Evolutionary conservation across 306 rosid species (phyloP), one percentile per base, ranked within the genome.

Genomic region (Gynostemma pentaphyllum): DNA sequence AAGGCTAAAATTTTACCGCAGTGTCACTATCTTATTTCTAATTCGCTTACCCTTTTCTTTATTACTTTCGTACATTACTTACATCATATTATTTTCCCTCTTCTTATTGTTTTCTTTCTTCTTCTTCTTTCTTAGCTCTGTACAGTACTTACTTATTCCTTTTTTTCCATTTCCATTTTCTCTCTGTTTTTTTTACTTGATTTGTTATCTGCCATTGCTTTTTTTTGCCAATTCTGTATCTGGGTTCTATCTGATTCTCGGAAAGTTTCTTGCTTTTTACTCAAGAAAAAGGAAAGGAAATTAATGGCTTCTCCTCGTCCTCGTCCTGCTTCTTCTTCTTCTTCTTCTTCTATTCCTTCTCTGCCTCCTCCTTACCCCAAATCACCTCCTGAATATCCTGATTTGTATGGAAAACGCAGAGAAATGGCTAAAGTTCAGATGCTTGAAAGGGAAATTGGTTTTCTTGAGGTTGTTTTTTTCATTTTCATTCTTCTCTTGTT

Each of bases 331-430:
- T 60, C 65, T 4, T 60, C 65, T 39, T 55, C 52, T 46, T 54
- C 76, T 6, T 76, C 97, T 70, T 73, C 95, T n/a, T 71, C 70
- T 5, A n/a, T 46, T 22, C 61, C 70, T 4, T 49, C 84, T 4
- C 80, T 94, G 0, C 99, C 90, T 5, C 99, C 90, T 14, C 99
- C 99, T 1, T 64, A 71, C 48, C 97, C 99, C n/a, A 94, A 88
- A 77, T 88, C 99, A 0, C 99, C 99, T 7, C 95, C 95, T 24
- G 72, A 74, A 61, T 88, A 88, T 59, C 95, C 99, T 15, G 99
- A 88, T 80, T 88, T 94, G 77, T 85, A 82, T 59, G 97, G 97
- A 9, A 94, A 88, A 76, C 97, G 99, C 70, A 83, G 99, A 27
- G 94, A 94, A 36, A 75, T 72, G 23, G 97, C 99, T 36, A 80